These are phyloP conservation scores for Lactifluus hygrophoroides DNA, from an alignment of 768 basidiomycete genomes.

Conservation along the genomic window DNA sequence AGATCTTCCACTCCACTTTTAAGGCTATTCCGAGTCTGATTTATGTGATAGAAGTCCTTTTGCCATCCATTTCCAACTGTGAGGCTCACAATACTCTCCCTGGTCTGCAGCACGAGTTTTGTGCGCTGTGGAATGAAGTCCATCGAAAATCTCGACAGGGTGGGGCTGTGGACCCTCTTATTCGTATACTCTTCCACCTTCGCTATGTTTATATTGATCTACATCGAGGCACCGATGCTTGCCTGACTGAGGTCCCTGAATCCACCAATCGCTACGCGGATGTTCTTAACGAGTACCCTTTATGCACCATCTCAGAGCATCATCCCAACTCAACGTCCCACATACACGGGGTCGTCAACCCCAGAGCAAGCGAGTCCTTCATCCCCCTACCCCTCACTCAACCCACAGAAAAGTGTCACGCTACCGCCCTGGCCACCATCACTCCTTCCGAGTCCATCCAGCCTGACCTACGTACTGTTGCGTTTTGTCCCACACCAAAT, in stretches of 20 bases:
- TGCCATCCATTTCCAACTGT: not conserved
- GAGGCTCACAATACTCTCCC: not conserved
- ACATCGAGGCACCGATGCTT: not conserved
- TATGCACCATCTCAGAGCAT: not conserved
- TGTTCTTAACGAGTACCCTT: not conserved
- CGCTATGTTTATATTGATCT: not conserved
- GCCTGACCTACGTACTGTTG: no score
- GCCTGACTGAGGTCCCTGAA: no score
- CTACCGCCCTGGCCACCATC: no score
- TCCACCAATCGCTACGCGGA: not conserved
- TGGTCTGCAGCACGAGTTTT: not conserved
- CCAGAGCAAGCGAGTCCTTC: not conserved
- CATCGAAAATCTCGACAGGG: not conserved
- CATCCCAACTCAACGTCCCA: not conserved
- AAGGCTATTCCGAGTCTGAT: not conserved
- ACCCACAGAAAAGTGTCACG: not conserved
- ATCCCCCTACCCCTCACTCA: not conserved
- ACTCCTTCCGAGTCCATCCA: no score
- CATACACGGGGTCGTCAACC: not conserved
- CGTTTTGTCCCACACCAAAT: no score
- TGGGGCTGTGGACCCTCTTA: not conserved
- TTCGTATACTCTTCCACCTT: not conserved
- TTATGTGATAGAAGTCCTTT: not conserved
- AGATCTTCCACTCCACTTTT: not conserved
- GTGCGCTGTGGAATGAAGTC: not conserved